Evolutionary conservation across 176 grass and related monocot species (phyloP).

Genomic region (Oryza coarctata): DNA sequence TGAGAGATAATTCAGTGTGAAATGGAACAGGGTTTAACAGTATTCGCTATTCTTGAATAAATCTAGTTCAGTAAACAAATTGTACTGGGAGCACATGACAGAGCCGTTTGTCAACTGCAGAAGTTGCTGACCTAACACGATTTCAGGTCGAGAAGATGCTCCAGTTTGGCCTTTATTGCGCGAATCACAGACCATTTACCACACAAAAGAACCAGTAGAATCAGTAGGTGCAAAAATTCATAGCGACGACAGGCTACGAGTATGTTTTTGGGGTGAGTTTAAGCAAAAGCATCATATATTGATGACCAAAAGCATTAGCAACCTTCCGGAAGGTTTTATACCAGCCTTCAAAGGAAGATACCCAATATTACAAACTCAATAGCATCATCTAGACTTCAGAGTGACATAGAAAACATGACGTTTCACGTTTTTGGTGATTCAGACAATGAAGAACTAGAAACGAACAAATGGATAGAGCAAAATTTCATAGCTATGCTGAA

Average conservation of each 20-base stretch:
- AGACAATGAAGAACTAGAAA: too few species aligned
- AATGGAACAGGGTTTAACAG: not conserved
- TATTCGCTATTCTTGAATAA: too few species aligned
- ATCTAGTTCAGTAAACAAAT: not conserved
- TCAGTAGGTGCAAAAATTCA: not conserved
- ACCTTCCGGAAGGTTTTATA: not conserved
- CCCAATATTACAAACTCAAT: not conserved
- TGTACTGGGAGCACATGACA: not conserved
- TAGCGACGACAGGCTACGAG: too few species aligned
- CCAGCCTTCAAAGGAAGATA: not conserved
- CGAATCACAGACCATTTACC: not conserved
- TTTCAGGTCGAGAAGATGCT: not conserved
- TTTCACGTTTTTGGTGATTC: too few species aligned
- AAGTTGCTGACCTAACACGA: not conserved
- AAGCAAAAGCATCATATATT: too few species aligned
- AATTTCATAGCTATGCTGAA: not conserved
- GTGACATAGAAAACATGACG: not conserved
- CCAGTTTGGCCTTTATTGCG: not conserved
- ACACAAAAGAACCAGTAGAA: not conserved
- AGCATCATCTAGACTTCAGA: not conserved
- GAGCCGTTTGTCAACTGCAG: not conserved
- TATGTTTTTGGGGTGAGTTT: too few species aligned
- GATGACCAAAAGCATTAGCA: too few species aligned
- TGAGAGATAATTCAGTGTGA: not conserved
- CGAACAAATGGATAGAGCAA: not conserved